Evolutionary conservation across 2,329 filamentous ascomycete species (phyloP).

Genomic region (Colletotrichum sidae): DNA sequence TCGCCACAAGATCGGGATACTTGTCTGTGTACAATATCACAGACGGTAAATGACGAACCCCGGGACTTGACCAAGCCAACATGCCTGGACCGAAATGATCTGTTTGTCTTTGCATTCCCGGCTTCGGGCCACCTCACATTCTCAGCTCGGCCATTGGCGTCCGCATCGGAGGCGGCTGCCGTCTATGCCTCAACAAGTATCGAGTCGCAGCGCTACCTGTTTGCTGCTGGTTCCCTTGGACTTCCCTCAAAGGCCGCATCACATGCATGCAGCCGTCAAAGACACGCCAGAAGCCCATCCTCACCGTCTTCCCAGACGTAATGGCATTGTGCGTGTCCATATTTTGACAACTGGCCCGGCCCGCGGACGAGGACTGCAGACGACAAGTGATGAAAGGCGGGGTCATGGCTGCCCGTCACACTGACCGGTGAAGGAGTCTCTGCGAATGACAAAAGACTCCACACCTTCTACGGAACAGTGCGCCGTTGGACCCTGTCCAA

Average conservation of each 20-base stretch:
- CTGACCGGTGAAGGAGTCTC: slow-evolving; percentile 31
- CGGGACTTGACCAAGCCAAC: slow-evolving; percentile 11
- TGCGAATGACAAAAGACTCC: slow-evolving; percentile 26
- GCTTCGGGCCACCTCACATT: no score
- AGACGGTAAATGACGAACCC: background rate
- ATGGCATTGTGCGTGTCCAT: slow-evolving; percentile 20
- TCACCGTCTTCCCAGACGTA: background rate
- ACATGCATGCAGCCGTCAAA: no score
- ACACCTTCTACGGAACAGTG: slow-evolving; percentile 29
- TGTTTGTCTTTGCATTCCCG: no score
- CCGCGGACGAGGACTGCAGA: slow-evolving; percentile 35
- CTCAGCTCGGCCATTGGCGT: no score
- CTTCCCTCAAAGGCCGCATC: no score
- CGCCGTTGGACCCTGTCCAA: slow-evolving; percentile 33
- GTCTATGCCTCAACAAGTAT: background rate
- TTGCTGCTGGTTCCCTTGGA: background rate
- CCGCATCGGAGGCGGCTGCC: background rate
- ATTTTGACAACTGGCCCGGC: slow-evolving; percentile 34
- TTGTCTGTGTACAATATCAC: no score
- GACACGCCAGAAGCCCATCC: background rate
- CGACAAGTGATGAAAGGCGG: slow-evolving; percentile 30
- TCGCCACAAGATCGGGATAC: slow-evolving; percentile 1
- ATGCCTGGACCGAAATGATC: slow-evolving; percentile 6
- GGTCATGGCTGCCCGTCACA: slow-evolving; percentile 25
- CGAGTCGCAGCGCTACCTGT: no score